These are phyloP conservation scores for Arachis stenosperma DNA, from an alignment of 306 rosid genomes.

Conservation along the genomic window DNA sequence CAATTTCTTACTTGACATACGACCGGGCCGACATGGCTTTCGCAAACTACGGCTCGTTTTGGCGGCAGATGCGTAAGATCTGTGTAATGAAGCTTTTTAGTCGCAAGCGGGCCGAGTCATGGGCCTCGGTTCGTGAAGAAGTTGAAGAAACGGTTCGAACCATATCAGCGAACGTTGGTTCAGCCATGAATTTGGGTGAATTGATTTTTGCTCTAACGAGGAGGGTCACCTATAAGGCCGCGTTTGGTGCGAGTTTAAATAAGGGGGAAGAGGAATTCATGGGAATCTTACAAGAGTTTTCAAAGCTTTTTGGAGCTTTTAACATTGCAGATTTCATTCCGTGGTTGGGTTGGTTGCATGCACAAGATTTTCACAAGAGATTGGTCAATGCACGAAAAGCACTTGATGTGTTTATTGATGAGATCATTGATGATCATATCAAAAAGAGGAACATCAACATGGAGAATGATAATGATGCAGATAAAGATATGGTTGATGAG, in stretches of 20 bases:
- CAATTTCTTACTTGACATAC: constrained; percentile 64
- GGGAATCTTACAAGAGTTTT: constrained; percentile 68
- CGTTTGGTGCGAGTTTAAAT: constrained; percentile 52
- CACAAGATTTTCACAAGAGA: constrained; percentile 55
- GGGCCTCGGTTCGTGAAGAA: constrained; percentile 72
- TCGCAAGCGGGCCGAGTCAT: constrained; percentile 69
- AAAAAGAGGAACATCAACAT: constrained; percentile 38
- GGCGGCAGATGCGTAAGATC: constrained; percentile 78
- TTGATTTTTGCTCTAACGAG: constrained; percentile 56
- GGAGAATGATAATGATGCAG: constrained; percentile 16
- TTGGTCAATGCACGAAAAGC: constrained; percentile 55
- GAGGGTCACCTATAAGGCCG: constrained; percentile 62
- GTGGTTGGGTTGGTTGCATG: constrained; percentile 57
- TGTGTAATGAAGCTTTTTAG: constrained; percentile 72
- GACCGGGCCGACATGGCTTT: constrained; percentile 82
- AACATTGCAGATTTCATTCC: constrained; percentile 69
- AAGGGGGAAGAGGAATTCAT: constrained; percentile 75
- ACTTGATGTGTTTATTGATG: constrained; percentile 66
- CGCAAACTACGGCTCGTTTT: constrained; percentile 76
- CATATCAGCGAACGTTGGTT: constrained; percentile 32
- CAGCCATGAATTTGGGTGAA: constrained; percentile 54
- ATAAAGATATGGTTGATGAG: constrained; percentile 78
- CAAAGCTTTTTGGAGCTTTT: constrained; percentile 76
- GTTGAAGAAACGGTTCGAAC: constrained; percentile 39
- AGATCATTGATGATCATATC: constrained; percentile 64